phyloP scores from a whole-genome alignment of 805 yeast species.

The Starmerella scarabaei region DNA sequence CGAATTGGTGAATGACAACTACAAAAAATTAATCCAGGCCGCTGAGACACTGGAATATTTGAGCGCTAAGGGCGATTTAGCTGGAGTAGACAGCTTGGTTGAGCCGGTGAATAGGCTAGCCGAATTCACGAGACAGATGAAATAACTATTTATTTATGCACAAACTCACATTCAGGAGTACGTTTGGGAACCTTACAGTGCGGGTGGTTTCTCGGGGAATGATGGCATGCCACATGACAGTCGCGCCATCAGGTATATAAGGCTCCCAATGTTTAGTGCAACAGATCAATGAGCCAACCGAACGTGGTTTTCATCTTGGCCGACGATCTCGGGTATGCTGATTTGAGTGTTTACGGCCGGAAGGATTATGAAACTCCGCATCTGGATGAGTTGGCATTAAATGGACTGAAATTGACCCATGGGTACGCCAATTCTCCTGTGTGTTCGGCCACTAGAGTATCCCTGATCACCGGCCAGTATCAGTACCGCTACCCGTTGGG shows the following conservation, averaged over 20 bases:
- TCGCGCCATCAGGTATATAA: too few relatives aligned
- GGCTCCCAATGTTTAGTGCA: too few relatives aligned
- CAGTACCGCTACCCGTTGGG: slow-evolving; percentile 31
- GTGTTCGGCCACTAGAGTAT: slow-evolving; percentile 52
- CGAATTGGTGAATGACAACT: slow-evolving; percentile 30
- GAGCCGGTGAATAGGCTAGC: slow-evolving; percentile 11
- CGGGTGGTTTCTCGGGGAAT: too few relatives aligned
- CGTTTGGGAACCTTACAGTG: too few relatives aligned
- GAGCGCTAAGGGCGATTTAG: slow-evolving; percentile 20
- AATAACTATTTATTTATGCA: neutral
- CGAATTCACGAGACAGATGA: slow-evolving; percentile 3
- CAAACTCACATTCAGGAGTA: too few relatives aligned
- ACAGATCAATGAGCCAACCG: slow-evolving; percentile 27
- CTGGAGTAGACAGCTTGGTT: slow-evolving; percentile 11
- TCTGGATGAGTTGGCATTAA: slow-evolving; percentile 32
- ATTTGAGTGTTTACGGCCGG: slow-evolving; percentile 41
- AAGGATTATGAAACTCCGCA: slow-evolving; percentile 43
- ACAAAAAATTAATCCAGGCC: slow-evolving; percentile 28
- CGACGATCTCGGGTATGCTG: slow-evolving; percentile 51
- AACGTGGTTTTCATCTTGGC: slow-evolving; percentile 46
- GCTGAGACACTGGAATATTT: slow-evolving; percentile 25
- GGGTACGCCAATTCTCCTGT: slow-evolving; percentile 56
- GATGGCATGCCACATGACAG: too few relatives aligned
- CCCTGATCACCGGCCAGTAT: slow-evolving; percentile 48
- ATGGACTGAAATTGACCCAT: slow-evolving; percentile 41